phyloP scores from a whole-genome alignment of 2,329 filamentous ascomycete genomes.

The Arthrobotrys pseudoclavata region DNA sequence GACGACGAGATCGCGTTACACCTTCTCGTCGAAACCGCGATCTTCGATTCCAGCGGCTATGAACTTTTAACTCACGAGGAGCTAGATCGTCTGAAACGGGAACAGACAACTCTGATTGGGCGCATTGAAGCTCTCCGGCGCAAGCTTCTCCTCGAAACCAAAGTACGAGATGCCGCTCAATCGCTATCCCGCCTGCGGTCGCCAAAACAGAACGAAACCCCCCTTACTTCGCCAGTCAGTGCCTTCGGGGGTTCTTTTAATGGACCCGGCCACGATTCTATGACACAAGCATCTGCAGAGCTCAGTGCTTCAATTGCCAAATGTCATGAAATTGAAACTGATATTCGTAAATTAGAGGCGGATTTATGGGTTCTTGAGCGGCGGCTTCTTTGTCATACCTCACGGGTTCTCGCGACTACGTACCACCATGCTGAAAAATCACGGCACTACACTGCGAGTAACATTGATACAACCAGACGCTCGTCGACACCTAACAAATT shows the following conservation, averaged over 20 bases:
- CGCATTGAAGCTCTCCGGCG: conserved; percentile 85
- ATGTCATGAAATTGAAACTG: conserved; percentile 85
- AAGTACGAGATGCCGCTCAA: conserved; percentile 91
- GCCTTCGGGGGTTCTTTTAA: conserved; percentile 66
- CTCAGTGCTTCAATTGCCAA: conserved; percentile 80
- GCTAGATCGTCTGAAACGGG: conserved; percentile 90
- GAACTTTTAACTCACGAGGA: conserved; percentile 91
- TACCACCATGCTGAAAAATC: conserved; percentile 72
- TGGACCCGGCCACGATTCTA: neutral
- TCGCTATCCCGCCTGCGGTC: conserved; percentile 86
- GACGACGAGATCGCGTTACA: conserved; percentile 83
- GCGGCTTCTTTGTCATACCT: conserved; percentile 87
- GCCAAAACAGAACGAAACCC: conserved; percentile 68
- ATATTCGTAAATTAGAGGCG: conserved; percentile 84
- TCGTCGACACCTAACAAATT: conserved; percentile 18
- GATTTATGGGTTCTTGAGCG: conserved; percentile 80
- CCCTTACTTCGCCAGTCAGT: conserved; percentile 7
- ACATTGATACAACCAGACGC: neutral
- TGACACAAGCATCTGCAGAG: conserved; percentile 70
- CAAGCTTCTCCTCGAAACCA: conserved; percentile 89
- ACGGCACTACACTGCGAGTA: conserved; percentile 18
- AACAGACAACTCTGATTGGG: conserved; percentile 78
- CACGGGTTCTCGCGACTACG: conserved; percentile 89
- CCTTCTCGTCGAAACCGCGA: conserved; percentile 90
- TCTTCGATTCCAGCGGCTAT: conserved; percentile 87